Conservation (phyloP, 305 asterid species). For the Solanum aculeatissimum region DNA sequence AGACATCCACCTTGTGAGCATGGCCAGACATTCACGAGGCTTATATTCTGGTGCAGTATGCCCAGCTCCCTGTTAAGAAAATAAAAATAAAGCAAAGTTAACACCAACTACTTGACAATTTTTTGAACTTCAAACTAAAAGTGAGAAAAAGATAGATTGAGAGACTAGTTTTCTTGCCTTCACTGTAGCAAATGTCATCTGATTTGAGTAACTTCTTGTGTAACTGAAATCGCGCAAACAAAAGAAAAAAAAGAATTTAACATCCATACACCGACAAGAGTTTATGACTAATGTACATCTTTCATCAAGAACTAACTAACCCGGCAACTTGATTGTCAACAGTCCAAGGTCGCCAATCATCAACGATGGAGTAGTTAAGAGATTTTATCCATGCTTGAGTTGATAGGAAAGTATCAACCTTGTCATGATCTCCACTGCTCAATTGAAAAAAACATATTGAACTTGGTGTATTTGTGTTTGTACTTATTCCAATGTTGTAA, state of each 20-base stretch:
- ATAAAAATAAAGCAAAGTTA: neutral
- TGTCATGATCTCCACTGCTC: conserved; percentile 2
- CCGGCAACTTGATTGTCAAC: neutral
- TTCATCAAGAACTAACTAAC: neutral
- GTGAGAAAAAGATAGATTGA: neutral
- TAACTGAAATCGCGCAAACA: neutral
- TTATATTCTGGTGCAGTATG: conserved; percentile 11
- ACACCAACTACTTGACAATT: neutral
- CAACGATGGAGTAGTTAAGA: neutral
- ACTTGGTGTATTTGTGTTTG: neutral
- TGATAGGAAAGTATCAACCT: neutral
- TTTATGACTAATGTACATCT: neutral
- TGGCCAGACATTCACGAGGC: conserved; percentile 2
- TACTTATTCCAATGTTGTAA: neutral
- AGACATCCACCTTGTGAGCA: conserved; percentile 8
- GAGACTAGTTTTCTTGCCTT: conserved; percentile 1
- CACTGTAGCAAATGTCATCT: conserved; percentile 9
- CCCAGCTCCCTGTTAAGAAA: conserved; percentile 3
- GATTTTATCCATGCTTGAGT: conserved; percentile 4
- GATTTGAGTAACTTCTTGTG: conserved; percentile 7
- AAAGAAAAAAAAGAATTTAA: neutral
- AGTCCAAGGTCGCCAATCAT: neutral
- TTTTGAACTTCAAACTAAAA: neutral
- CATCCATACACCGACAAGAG: neutral
- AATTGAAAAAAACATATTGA: neutral